A percentile compares a stretch with the other conserved stretches of the same genome.
These are phyloP conservation scores for Passalora sequoiae DNA, from an alignment of 2,329 filamentous ascomycete species.

Conservation along the genomic window DNA sequence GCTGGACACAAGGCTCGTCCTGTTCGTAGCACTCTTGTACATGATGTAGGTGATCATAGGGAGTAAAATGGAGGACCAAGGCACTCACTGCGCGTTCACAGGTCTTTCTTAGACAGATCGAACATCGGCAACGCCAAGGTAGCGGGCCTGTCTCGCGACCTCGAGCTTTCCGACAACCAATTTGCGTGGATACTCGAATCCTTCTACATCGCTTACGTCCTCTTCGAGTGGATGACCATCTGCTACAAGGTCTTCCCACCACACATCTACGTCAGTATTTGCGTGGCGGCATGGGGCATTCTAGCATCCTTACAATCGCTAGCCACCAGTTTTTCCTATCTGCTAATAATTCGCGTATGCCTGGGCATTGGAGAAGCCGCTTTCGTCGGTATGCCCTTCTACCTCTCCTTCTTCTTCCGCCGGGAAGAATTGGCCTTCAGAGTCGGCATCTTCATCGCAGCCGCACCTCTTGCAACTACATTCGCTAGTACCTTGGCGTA, in stretches of 20 bases:
- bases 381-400: slow-evolving; percentile 61
- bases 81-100: too few relatives aligned
- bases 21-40: slow-evolving; percentile 78
- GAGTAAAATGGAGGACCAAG: slow-evolving; percentile 62
- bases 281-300: slow-evolving; percentile 75
- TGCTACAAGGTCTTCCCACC: slow-evolving; percentile 55
- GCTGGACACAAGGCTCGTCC: slow-evolving; percentile 70
- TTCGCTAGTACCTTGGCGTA: slow-evolving; percentile 76
- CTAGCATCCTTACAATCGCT: slow-evolving; percentile 65
- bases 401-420: slow-evolving; percentile 59
- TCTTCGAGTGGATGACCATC: slow-evolving; percentile 61
- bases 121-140: slow-evolving; percentile 55
- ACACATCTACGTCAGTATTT: slow-evolving; percentile 56
- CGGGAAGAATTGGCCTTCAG: slow-evolving; percentile 73
- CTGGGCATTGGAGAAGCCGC: slow-evolving; percentile 58
- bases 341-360: slow-evolving; percentile 57
- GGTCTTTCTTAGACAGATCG: slow-evolving; percentile 12
- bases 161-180: slow-evolving; percentile 51
- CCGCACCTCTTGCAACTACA: slow-evolving; percentile 55
- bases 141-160: slow-evolving; percentile 52
- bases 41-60: slow-evolving; percentile 81
- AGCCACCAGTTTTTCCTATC: slow-evolving; percentile 44
- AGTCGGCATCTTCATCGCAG: slow-evolving; percentile 81
- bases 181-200: slow-evolving; percentile 59
- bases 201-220: slow-evolving; percentile 61